Conservation (phyloP, 2,329 filamentous ascomycete genomes). For the Alternaria brassicicola region DNA sequence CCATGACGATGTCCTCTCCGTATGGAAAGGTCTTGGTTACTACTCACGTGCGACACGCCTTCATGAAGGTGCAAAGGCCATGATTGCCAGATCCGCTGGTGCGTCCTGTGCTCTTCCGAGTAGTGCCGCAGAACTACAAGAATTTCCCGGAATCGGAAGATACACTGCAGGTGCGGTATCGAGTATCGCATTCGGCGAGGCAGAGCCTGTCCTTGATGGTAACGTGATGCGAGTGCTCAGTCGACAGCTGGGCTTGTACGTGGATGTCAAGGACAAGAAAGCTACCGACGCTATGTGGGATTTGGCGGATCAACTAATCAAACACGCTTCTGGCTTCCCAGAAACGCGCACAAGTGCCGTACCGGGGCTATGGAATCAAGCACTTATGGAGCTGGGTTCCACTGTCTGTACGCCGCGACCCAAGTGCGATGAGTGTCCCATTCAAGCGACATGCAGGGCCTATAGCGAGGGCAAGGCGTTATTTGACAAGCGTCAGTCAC, state of each 20-base stretch:
- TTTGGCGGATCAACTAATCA: conserved; percentile 62
- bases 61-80: conserved; percentile 61
- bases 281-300: conserved; percentile 62
- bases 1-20: conserved; percentile 62
- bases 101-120: conserved; percentile 58
- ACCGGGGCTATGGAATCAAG: conserved; percentile 68
- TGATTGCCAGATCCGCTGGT: conserved; percentile 49
- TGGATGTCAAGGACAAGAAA: conserved; percentile 64
- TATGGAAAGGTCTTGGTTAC: conserved; percentile 68
- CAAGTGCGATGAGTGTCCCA: conserved; percentile 54
- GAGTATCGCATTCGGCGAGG: conserved; percentile 66
- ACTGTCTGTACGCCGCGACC: conserved; percentile 67
- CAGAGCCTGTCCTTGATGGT: conserved; percentile 67
- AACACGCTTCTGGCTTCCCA: conserved; percentile 52
- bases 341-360: conserved; percentile 53
- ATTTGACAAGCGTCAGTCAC: conserved; percentile 18
- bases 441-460: conserved; percentile 41
- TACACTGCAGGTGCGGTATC: conserved; percentile 69
- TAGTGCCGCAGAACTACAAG: conserved; percentile 53
- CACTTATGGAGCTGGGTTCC: conserved; percentile 69
- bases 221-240: conserved; percentile 68
- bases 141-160: conserved; percentile 65
- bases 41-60: conserved; percentile 68
- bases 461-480: conserved; percentile 41
- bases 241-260: conserved; percentile 63